Base-by-base conservation (phyloP, 2,329 filamentous ascomycete species). In the Arachnopeziza araneosa region DNA sequence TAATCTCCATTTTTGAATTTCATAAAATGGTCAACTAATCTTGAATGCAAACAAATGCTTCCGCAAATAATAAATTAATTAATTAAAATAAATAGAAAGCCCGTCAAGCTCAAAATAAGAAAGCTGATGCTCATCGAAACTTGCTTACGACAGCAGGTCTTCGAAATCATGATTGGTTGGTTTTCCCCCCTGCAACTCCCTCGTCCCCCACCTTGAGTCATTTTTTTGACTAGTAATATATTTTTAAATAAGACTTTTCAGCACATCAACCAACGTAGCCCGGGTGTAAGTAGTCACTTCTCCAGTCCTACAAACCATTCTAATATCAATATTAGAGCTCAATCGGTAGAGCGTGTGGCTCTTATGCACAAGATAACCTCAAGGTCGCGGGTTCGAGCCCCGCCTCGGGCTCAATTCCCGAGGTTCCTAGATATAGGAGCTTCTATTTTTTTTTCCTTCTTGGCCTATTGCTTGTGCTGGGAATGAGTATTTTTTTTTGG, bases 271-370 rank as follows among this genome's bases (percentile, higher is more conserved):
- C 3, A 44, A 44, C 36, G 9, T 9, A 44, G 36, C 36, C 36
- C 36, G 36, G 36, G 36, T 44, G 36, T 44, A 44, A 44, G 36
- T 44, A 17, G 17, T 3, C 17, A 44, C 36, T 44, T 44, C 36
- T 44, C 36, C 36, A 44, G 36, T 5, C 12, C 2, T 44, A 6
- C 36, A 14, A 44, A 44, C 17, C 36, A 44, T 44, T 44, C 36
- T 44, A 44, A 44, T 12, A 44, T 12, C 10, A 17, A 19, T 14
- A 44, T 17, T 14, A 44, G 36, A 70, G 68, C 68, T 69, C 68
- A 69, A 69, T 69, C 67, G 68, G 68, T 70, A 69, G 68, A 69
- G 68, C 68, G 67, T 70, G 66, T 67, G 68, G 63, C 67, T 70
- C 67, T 69, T 68, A 69, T 44, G 17, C 36, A 44, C 10, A 44